Base-by-base conservation (phyloP, 371 early-diverging fungal species). In the Mortierella sp. region DNA sequence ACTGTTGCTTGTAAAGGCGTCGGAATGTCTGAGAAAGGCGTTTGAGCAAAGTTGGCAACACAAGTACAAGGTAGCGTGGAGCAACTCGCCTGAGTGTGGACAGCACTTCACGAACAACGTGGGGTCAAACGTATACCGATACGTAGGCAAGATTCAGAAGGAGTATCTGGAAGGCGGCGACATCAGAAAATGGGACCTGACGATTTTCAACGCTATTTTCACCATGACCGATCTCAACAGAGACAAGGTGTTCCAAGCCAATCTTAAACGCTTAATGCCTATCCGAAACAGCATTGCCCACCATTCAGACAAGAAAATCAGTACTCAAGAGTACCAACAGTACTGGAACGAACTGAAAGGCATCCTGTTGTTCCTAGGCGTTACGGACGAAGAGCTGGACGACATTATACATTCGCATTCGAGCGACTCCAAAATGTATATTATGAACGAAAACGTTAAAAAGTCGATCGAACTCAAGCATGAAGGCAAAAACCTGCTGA, bases 151-250 rank as follows among this genome's bases (percentile, higher is more conserved):
- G 72, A 71, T 71, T 64, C 72, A 71, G 72, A 71, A 65, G 49
- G 65, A 65, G 58, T 65, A 64, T 71, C 60, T 71, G 65, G 72
- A 71, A 65, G 60, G 40, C 60, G 72, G 72, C 65, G 65, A 71
- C 72, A 71, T 39, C 72, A 65, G 60, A 65, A 71, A 71, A 65
- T 71, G 72, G 72, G 72, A 71, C 72, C 65, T 71, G 65, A 37
- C 72, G 65, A 64, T 71, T 71, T 60, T 71, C 60, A 64, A 71
- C 65, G 28, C 60, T 39, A 71, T 71, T 65, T 71, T 71, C 72
- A 71, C 72, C 65, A 65, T 64, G 72, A 71, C 72, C 72, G 65
- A 71, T 71, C 72, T 71, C 72, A 71, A 71, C 72, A 71, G 26
- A 59, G 72, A 71, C 65, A 71, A 64, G 20, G 60, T 14, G 65